These are phyloP conservation scores for Ochetophila trinervis DNA, from an alignment of 306 rosid species.

Conservation along the genomic window DNA sequence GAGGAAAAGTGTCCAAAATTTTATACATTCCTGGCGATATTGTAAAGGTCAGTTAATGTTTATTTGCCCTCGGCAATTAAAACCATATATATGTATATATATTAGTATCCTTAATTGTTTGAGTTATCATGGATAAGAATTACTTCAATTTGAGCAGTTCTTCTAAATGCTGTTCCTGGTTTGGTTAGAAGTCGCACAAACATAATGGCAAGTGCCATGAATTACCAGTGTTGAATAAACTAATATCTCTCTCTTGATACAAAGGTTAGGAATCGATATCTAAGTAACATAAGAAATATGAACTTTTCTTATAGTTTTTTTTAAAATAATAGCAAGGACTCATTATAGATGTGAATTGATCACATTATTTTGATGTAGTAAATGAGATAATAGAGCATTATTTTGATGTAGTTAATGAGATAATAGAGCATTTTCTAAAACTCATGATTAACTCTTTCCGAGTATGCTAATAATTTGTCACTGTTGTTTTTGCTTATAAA, in stretches of 20 bases:
- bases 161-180: no score
- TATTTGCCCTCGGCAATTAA: background rate
- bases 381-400: background rate
- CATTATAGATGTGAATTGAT: background rate
- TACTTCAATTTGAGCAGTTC: no score
- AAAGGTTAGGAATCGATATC: background rate
- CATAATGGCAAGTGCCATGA: no score
- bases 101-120: background rate
- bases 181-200: no score
- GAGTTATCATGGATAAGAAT: no score
- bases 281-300: no score
- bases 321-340: no score
- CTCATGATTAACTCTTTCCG: background rate
- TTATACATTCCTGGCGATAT: conserved; percentile 75
- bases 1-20: conserved; percentile 66
- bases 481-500: background rate
- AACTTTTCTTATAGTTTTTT: no score
- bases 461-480: background rate
- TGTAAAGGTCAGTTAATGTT: conserved; percentile 56
- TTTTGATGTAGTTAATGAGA: background rate
- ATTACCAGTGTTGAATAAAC: no score
- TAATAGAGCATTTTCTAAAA: background rate
- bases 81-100: background rate
- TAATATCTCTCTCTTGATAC: no score
- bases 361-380: background rate